Conservation (phyloP, 345 rosid genomes). For the Rhizophora apiculata region DNA sequence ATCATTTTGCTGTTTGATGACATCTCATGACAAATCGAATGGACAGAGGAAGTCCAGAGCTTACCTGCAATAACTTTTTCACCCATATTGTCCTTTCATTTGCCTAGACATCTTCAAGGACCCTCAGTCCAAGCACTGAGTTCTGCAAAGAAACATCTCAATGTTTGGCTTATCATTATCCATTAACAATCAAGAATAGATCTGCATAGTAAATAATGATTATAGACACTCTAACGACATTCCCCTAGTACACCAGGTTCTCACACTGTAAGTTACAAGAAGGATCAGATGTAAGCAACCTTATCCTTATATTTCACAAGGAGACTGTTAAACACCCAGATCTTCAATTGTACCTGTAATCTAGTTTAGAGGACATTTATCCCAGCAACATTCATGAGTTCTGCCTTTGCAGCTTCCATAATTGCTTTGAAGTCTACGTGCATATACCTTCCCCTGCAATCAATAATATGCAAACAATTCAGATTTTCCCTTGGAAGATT, state of each 20-base stretch:
- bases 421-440: constrained; percentile 59
- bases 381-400: constrained; percentile 50
- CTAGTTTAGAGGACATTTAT: constrained; percentile 32
- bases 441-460: constrained; percentile 75
- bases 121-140: background rate
- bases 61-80: background rate
- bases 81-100: background rate
- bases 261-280: no score
- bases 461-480: constrained; percentile 7
- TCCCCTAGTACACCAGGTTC: no score
- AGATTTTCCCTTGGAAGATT: background rate
- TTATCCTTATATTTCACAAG: background rate
- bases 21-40: background rate
- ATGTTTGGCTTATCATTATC: no score
- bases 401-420: constrained; percentile 82
- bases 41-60: background rate
- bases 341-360: background rate
- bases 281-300: background rate
- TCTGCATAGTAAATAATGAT: no score
- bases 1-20: background rate
- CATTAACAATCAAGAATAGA: no score
- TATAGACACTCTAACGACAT: no score
- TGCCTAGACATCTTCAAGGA: background rate
- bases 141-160: background rate
- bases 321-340: background rate